These are phyloP conservation scores for Capsicum rhomboideum DNA, from an alignment of 257 asterid genomes.

Conservation along the genomic window DNA sequence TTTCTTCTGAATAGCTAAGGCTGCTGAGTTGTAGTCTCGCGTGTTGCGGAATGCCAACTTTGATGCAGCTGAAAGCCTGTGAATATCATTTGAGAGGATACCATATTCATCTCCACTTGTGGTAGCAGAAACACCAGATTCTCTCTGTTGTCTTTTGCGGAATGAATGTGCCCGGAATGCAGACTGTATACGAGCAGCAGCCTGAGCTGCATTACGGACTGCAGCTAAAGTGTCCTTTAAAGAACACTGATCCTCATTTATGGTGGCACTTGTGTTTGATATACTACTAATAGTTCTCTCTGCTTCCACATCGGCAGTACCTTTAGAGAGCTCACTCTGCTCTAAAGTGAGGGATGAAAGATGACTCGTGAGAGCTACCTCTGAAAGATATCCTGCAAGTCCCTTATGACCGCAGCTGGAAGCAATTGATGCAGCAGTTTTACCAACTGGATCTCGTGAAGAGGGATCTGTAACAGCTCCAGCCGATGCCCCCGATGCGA, in stretches of 20 bases:
- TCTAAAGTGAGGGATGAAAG: conserved; percentile 72
- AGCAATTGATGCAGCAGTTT: conserved; percentile 84
- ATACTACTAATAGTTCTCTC: conserved; percentile 55
- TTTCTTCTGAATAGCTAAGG: conserved; percentile 85
- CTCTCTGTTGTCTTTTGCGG: conserved; percentile 62
- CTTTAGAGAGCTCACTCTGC: conserved; percentile 74
- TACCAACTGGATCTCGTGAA: conserved; percentile 61
- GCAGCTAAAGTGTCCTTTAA: conserved; percentile 73
- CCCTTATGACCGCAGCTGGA: conserved; percentile 67
- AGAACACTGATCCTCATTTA: conserved; percentile 55
- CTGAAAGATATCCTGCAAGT: conserved; percentile 96
- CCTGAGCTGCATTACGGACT: conserved; percentile 75
- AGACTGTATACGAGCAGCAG: conserved; percentile 96
- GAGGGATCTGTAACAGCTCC: conserved; percentile 94
- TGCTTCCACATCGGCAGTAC: conserved; percentile 75
- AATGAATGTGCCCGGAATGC: conserved; percentile 97
- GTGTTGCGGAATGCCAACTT: conserved; percentile 49
- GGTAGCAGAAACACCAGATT: conserved; percentile 22
- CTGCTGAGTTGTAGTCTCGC: conserved; percentile 67
- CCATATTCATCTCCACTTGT: conserved; percentile 40
- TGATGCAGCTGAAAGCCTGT: conserved; percentile 58
- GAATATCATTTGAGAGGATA: conserved; percentile 33
- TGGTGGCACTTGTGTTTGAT: conserved; percentile 24
- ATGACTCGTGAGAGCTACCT: conserved; percentile 74
- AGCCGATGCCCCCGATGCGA: conserved; percentile 90